phyloP scores from a whole-genome alignment of 108 stramenopile species.

The Hondaea fermentalgiana region DNA sequence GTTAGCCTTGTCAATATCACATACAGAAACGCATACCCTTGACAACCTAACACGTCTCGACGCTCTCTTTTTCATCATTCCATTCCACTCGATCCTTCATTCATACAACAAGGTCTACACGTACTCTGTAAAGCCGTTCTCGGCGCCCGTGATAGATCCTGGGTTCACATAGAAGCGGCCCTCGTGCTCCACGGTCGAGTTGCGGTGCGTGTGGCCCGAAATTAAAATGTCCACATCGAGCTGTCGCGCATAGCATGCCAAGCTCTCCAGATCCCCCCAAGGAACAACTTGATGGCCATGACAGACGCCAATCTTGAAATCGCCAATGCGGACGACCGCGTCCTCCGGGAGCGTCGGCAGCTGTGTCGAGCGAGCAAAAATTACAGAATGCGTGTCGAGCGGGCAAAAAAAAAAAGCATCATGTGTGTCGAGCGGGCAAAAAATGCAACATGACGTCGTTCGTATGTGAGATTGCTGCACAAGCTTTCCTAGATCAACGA shows the following conservation, averaged over 20 bases:
- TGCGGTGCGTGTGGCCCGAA: slow-evolving; percentile 84
- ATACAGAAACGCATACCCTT: too few relatives aligned
- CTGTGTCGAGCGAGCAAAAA: background rate
- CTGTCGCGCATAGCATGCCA: slow-evolving; percentile 55
- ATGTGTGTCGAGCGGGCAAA: too few relatives aligned
- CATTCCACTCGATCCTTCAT: background rate
- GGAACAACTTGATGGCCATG: slow-evolving; percentile 89
- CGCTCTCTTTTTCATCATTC: background rate
- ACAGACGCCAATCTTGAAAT: slow-evolving; percentile 82
- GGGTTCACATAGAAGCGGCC: slow-evolving; percentile 83
- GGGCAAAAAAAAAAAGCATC: too few relatives aligned
- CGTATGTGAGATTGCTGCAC: too few relatives aligned
- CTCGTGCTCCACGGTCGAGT: slow-evolving; percentile 71
- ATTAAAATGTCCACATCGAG: slow-evolving; percentile 86
- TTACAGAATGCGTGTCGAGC: too few relatives aligned
- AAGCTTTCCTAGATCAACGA: background rate
- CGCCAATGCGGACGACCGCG: slow-evolving; percentile 73
- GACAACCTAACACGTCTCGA: background rate
- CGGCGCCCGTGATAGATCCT: slow-evolving; percentile 45
- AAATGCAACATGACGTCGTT: too few relatives aligned
- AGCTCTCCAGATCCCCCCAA: slow-evolving; percentile 62
- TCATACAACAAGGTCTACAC: background rate
- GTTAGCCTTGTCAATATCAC: background rate
- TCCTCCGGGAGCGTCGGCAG: slow-evolving; percentile 65
- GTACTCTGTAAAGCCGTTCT: background rate